Conservation (phyloP, 1,284 basidiomycete genomes). For the Ceratobasidium sp. region DNA sequence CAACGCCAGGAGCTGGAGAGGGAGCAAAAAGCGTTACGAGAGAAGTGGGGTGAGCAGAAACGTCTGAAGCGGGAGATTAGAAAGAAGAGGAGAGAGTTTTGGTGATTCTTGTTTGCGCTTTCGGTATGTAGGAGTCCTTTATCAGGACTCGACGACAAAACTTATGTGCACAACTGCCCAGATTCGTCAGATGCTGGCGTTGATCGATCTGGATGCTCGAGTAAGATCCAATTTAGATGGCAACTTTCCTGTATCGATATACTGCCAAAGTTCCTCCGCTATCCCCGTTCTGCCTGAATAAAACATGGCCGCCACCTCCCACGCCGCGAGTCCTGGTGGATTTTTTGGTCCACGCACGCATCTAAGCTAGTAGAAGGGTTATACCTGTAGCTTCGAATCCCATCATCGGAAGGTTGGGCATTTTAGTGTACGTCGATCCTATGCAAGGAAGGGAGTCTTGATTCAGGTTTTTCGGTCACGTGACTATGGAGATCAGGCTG, state of each 20-base stretch:
- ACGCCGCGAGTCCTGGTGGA: neutral
- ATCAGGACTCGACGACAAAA: neutral
- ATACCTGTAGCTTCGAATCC: neutral
- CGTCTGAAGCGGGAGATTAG: conserved; percentile 64
- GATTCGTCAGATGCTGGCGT: neutral
- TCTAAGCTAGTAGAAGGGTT: neutral
- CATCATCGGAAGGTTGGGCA: neutral
- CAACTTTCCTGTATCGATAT: neutral
- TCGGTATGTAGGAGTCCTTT: conserved; percentile 6
- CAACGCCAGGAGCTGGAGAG: conserved; percentile 56
- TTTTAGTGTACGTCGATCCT: neutral
- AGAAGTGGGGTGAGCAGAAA: conserved; percentile 70
- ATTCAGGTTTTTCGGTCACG: neutral
- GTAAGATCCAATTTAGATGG: neutral
- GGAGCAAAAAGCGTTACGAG: conserved; percentile 57
- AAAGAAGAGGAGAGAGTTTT: conserved; percentile 66
- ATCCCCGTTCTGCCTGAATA: neutral
- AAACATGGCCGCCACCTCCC: neutral
- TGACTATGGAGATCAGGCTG: neutral
- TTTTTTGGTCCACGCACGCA: neutral
- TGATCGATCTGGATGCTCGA: neutral
- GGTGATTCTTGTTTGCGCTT: conserved; percentile 56
- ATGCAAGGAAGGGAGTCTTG: neutral
- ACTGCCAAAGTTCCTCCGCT: neutral
- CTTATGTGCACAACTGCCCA: neutral